A percentile compares a stretch with the other conserved stretches of the same genome.
These are phyloP conservation scores for Draba incana DNA, from an alignment of 345 rosid species.

Conservation along the genomic window DNA sequence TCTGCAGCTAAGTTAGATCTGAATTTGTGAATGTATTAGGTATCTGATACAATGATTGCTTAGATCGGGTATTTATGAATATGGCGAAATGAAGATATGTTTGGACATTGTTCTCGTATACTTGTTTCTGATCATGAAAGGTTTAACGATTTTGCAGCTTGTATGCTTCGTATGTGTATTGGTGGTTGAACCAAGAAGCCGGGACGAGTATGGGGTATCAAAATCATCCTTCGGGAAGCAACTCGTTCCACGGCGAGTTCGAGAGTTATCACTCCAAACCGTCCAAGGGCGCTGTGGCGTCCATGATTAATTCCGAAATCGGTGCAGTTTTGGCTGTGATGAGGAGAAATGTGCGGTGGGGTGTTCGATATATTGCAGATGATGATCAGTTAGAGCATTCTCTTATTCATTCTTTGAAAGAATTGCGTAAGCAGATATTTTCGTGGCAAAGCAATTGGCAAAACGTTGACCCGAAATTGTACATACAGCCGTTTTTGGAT, in stretches of 20 bases:
- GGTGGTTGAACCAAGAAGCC: conserved; percentile 34
- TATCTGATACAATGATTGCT: not conserved
- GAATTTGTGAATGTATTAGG: not conserved
- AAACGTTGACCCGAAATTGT: conserved; percentile 54
- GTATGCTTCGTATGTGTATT: conserved; percentile 27
- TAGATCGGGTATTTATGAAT: conserved; percentile 1
- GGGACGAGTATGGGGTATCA: conserved; percentile 55
- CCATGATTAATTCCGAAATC: conserved; percentile 70
- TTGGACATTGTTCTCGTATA: not conserved
- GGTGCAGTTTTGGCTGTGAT: conserved; percentile 80
- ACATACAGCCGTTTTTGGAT: conserved; percentile 74
- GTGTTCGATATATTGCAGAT: conserved; percentile 54
- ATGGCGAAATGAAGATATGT: conserved; percentile 2
- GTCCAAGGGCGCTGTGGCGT: conserved; percentile 56
- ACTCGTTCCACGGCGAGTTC: conserved; percentile 43
- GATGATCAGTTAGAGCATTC: conserved; percentile 78
- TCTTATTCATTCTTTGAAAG: conserved; percentile 70
- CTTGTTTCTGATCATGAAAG: conserved; percentile 21
- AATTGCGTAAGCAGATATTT: conserved; percentile 63
- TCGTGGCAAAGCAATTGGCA: conserved; percentile 63
- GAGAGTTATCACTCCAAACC: conserved; percentile 39
- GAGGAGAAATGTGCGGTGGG: conserved; percentile 84
- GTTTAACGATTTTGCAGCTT: conserved; percentile 32
- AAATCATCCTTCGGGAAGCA: conserved; percentile 42
- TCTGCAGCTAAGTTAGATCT: conserved; percentile 33